Conservation (phyloP, 352 stramenopile species). For the Globisporangium sylvaticum region DNA sequence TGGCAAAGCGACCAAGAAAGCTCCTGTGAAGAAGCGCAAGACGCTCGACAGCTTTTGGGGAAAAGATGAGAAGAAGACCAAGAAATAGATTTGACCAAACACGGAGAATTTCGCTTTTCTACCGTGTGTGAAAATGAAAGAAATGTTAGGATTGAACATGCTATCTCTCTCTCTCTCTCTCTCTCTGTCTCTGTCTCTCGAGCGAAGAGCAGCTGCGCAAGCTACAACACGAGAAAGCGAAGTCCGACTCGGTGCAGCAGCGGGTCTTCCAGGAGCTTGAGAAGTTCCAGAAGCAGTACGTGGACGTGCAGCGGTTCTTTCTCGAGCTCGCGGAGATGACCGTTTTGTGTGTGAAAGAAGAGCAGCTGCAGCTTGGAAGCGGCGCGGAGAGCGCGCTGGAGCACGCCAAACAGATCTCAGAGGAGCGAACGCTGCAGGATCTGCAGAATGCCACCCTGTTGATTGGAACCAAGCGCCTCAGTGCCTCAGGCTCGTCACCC, state of each 20-base stretch:
- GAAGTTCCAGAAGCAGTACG: slow-evolving; percentile 42
- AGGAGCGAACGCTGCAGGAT: slow-evolving; percentile 51
- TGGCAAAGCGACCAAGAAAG: background rate
- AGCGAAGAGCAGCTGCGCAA: slow-evolving; percentile 41
- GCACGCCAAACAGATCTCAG: slow-evolving; percentile 18
- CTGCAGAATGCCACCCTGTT: slow-evolving; percentile 28
- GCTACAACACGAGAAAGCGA: slow-evolving; percentile 42
- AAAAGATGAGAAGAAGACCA: slow-evolving; percentile 11
- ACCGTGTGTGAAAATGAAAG: too few relatives aligned
- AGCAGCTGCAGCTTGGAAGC: slow-evolving; percentile 25
- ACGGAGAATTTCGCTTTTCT: background rate
- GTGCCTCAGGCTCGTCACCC: background rate
- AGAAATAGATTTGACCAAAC: background rate
- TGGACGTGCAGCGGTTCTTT: slow-evolving; percentile 48
- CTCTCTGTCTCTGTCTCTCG: too few relatives aligned
- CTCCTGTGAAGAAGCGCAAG: slow-evolving; percentile 24
- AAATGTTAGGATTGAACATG: background rate
- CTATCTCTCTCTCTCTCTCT: too few relatives aligned
- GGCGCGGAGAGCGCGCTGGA: slow-evolving; percentile 9
- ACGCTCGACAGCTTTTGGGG: slow-evolving; percentile 20
- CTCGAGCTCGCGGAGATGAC: slow-evolving; percentile 49
- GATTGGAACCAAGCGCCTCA: slow-evolving; percentile 6
- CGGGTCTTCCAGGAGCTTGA: slow-evolving; percentile 52
- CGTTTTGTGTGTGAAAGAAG: slow-evolving; percentile 32
- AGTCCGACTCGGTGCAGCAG: slow-evolving; percentile 45